A percentile compares a stretch with the other conserved stretches of the same genome.
Conservation (phyloP, 2,329 filamentous ascomycete species). For the Grosmannia huntii region DNA sequence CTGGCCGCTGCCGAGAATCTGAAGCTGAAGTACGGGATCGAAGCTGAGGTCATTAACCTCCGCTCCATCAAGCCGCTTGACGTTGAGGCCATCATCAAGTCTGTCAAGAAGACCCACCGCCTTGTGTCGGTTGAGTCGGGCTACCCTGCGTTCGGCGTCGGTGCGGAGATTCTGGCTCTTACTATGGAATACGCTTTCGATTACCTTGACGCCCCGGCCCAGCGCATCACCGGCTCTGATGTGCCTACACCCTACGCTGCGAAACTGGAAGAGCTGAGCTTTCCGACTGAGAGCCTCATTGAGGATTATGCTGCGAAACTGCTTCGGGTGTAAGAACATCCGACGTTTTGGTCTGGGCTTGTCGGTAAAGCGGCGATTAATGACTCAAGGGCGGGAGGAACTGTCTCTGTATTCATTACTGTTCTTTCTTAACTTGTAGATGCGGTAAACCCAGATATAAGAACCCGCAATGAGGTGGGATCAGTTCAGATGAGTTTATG, state of each 20-base stretch:
- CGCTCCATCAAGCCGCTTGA: slow-evolving; percentile 95
- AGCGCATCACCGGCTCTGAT: slow-evolving; percentile 90
- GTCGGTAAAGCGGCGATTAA: neutral
- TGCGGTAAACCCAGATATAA: too few species aligned
- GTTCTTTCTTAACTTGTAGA: too few species aligned
- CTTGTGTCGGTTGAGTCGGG: slow-evolving; percentile 89
- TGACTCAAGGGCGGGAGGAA: neutral
- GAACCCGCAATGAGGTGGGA: too few species aligned
- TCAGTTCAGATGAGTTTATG: too few species aligned
- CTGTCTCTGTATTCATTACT: neutral
- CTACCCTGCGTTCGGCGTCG: slow-evolving; percentile 89
- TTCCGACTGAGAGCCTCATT: slow-evolving; percentile 84
- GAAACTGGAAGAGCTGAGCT: slow-evolving; percentile 87
- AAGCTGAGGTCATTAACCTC: slow-evolving; percentile 95
- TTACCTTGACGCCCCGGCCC: slow-evolving; percentile 87
- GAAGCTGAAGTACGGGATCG: slow-evolving; percentile 92
- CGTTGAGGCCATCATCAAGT: slow-evolving; percentile 88
- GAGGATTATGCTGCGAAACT: slow-evolving; percentile 82
- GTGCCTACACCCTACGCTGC: slow-evolving; percentile 92
- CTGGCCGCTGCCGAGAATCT: slow-evolving; percentile 79
- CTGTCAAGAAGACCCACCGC: slow-evolving; percentile 95
- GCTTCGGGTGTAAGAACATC: slow-evolving; percentile 43
- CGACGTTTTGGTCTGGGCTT: neutral
- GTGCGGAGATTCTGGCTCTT: slow-evolving; percentile 82
- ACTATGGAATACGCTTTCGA: slow-evolving; percentile 98